A percentile compares a stretch with the other conserved stretches of the same genome.
Evolutionary conservation across 805 yeast species (phyloP).

Genomic region (Barnettozyma californica): DNA sequence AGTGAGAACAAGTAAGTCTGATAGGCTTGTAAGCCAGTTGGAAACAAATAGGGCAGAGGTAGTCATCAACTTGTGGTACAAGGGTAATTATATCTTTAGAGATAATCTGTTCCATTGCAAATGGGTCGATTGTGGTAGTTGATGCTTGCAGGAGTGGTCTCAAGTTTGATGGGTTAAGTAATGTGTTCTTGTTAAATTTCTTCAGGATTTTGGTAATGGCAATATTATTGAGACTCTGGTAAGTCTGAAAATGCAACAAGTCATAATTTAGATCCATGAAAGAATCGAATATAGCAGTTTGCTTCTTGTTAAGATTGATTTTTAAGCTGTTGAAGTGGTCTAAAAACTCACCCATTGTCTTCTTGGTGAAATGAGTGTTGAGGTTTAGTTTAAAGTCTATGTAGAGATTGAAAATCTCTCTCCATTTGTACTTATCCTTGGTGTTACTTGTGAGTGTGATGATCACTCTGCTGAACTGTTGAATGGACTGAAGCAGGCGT

Average conservation of each 20-base stretch:
- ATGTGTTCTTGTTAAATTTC: conserved; percentile 71
- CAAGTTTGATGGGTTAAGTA: conserved; percentile 37
- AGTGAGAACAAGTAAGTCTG: conserved; percentile 55
- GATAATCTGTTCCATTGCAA: conserved; percentile 34
- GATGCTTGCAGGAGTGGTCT: conserved; percentile 7
- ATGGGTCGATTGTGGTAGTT: conserved; percentile 2
- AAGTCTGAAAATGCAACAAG: conserved; percentile 51
- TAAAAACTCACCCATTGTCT: conserved; percentile 41
- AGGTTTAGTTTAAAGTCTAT: conserved; percentile 64
- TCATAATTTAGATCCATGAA: conserved; percentile 51
- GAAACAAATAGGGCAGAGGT: conserved; percentile 68
- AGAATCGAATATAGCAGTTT: conserved; percentile 40
- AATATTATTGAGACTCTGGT: conserved; percentile 54
- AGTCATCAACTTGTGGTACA: conserved; percentile 72
- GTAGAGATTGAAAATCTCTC: conserved; percentile 60
- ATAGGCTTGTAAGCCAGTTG: conserved; percentile 71
- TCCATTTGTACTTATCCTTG: conserved; percentile 62
- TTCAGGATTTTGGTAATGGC: conserved; percentile 67
- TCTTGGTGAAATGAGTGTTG: conserved; percentile 40
- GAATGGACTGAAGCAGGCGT: not conserved
- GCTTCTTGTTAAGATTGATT: conserved; percentile 32
- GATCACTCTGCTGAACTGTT: conserved; percentile 1
- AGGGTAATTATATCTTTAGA: conserved; percentile 48
- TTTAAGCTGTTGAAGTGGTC: conserved; percentile 35
- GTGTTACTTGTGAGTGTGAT: conserved; percentile 24